A percentile compares a stretch with the other conserved stretches of the same genome.
Conservation (phyloP, 495 filamentous ascomycete genomes). For the Lophiotrema nucula region DNA sequence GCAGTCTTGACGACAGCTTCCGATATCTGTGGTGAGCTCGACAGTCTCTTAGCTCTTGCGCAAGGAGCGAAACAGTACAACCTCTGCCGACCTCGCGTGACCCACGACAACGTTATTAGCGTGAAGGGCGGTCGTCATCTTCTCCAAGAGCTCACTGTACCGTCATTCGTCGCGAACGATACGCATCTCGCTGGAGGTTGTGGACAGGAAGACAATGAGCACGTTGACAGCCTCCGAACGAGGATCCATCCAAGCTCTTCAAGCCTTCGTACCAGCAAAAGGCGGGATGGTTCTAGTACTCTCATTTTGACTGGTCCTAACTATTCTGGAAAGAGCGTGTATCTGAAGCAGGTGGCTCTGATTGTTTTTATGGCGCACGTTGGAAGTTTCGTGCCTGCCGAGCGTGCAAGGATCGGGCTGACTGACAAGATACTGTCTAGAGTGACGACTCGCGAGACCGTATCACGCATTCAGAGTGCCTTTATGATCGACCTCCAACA, state of each 20-base stretch:
- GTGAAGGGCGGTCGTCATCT: conserved; percentile 86
- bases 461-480: conserved; percentile 81
- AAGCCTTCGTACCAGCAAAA: background rate
- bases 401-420: conserved; percentile 73
- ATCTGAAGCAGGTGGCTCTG: conserved; percentile 92
- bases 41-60: conserved; percentile 81
- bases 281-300: conserved; percentile 59
- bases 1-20: conserved; percentile 64
- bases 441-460: conserved; percentile 82
- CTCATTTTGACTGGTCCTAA: conserved; percentile 89
- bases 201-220: conserved; percentile 33
- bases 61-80: conserved; percentile 75
- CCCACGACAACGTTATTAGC: conserved; percentile 65
- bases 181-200: conserved; percentile 66
- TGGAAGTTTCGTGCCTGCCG: conserved; percentile 86
- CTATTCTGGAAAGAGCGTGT: conserved; percentile 93
- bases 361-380: conserved; percentile 93
- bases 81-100: conserved; percentile 68
- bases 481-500: conserved; percentile 95
- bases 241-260: background rate
- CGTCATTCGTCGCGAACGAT: conserved; percentile 85
- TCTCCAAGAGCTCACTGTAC: conserved; percentile 83
- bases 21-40: conserved; percentile 80
- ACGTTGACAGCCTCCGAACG: background rate
- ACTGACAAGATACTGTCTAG: conserved; percentile 93